Evolutionary conservation across 345 rosid species (phyloP), one percentile per base, ranked within the genome.

Genomic region (Populus ilicifolia): DNA sequence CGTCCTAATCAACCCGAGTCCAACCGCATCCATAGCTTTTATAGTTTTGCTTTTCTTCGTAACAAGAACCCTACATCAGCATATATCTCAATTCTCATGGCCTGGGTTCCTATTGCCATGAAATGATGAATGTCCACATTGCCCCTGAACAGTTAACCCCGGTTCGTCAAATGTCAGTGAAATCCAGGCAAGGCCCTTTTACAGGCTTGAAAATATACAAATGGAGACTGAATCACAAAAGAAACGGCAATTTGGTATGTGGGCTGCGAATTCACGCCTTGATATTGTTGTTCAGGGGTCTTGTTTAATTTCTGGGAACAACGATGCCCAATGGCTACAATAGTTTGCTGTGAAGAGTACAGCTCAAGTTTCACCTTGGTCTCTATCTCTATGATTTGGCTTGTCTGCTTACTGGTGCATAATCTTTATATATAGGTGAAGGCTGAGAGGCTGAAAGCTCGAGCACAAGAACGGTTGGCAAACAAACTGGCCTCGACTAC

Each of bases 371-470:
- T 56, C 63, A 23, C 36, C 36, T 33, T 4, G 35, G 35, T 33
- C 35, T 33, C 35, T 33, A 33, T 33, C 5, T 56, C 9, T 54
- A 11, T 10, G 11, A 21, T 56, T 4, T 56, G 27, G 63, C 13
- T 25, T 9, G 63, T 59, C 63, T 59, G 63, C 63, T 59, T 10
- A 10, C 63, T 59, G 63, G 12, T n/a, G 16, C 23, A 59, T 59
- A 12, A 23, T 59, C 74, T 41, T 4, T 50, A 27, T 72, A 18
- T 68, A 18, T 69, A 94, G 97, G 97, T 83, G 82, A 90, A 90
- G 82, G 97, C 94, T 0, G 99, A 89, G 82, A 90, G 97, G 80
- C 43, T 89, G 86, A 96, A 89, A 87, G 92, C 93, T 33, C 88
- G 98, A n/a, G 98, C 94, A 0, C 90, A 93, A 73, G 99, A 96